These are phyloP conservation scores for Fusarium solani-melongenae DNA, from an alignment of 2,329 filamentous ascomycete genomes.

Conservation along the genomic window DNA sequence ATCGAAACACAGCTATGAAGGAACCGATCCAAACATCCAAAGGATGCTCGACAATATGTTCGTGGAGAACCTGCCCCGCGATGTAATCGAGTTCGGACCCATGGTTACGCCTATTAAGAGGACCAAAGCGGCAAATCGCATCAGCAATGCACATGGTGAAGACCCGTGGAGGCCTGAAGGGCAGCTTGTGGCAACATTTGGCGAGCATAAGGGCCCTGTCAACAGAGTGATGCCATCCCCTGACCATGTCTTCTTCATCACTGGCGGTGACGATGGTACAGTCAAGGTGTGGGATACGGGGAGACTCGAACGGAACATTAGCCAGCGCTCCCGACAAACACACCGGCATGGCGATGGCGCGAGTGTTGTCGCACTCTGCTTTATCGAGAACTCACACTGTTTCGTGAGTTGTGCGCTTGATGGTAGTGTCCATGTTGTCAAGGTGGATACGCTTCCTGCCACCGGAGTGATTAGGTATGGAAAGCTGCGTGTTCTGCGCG, in stretches of 20 bases:
- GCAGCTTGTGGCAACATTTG: slow-evolving; percentile 85
- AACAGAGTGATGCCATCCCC: slow-evolving; percentile 85
- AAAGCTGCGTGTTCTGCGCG: slow-evolving; percentile 79
- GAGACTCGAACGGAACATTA: slow-evolving; percentile 89
- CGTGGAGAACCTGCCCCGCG: slow-evolving; percentile 74
- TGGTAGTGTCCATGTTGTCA: slow-evolving; percentile 89
- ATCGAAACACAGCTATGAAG: slow-evolving; percentile 82
- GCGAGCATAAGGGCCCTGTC: slow-evolving; percentile 85
- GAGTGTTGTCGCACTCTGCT: slow-evolving; percentile 84
- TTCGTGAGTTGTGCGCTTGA: slow-evolving; percentile 93
- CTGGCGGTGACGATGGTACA: slow-evolving; percentile 88
- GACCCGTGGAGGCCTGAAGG: slow-evolving; percentile 84
- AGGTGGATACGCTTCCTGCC: slow-evolving; percentile 69
- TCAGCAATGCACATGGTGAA: slow-evolving; percentile 57
- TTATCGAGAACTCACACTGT: slow-evolving; percentile 92
- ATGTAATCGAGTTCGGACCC: slow-evolving; percentile 80
- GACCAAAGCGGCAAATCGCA: slow-evolving; percentile 60
- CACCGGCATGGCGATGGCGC: slow-evolving; percentile 79
- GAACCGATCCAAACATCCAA: slow-evolving; percentile 77
- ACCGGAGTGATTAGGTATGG: slow-evolving; percentile 76
- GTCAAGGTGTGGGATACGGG: slow-evolving; percentile 95
- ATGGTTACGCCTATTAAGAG: slow-evolving; percentile 76
- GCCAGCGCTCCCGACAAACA: slow-evolving; percentile 86
- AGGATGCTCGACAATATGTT: slow-evolving; percentile 88
- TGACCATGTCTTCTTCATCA: slow-evolving; percentile 95